A percentile compares a stretch with the other conserved stretches of the same genome.
phyloP scores from a whole-genome alignment of 1,284 basidiomycete genomes.

The Stygiomarasmius scandens region DNA sequence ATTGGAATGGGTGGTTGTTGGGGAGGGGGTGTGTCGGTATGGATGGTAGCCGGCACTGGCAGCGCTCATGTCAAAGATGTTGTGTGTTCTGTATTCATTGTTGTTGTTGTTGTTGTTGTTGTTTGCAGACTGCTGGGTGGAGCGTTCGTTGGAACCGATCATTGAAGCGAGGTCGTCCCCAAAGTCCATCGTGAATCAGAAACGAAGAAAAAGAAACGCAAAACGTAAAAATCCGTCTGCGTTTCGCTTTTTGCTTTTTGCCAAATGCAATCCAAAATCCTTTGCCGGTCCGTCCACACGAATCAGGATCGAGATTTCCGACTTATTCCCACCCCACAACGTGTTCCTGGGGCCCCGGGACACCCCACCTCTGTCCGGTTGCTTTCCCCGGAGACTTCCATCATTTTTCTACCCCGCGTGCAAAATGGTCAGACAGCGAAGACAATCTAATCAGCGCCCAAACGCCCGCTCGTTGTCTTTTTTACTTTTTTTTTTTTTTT shows the following conservation, averaged over 20 bases:
- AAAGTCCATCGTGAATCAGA: conserved; percentile 48
- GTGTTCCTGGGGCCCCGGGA: neutral
- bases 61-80: conserved; percentile 72
- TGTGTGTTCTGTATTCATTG: conserved; percentile 51
- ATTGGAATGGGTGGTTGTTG: conserved; percentile 48
- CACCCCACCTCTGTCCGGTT: no score
- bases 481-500: no score
- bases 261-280: no score
- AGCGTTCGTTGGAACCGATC: conserved; percentile 49
- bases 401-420: no score
- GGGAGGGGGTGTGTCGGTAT: conserved; percentile 29
- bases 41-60: neutral
- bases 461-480: no score
- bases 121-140: conserved; percentile 16
- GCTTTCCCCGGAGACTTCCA: no score
- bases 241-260: no score
- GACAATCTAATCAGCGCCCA: no score
- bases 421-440: no score
- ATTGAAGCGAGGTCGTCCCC: conserved; percentile 65
- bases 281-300: neutral
- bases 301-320: neutral
- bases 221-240: neutral
- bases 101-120: conserved; percentile 21
- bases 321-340: neutral
- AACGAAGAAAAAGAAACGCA: neutral